Evolutionary conservation across 2,329 filamentous ascomycete species (phyloP).

Genomic region (Clarireedia paspali): DNA sequence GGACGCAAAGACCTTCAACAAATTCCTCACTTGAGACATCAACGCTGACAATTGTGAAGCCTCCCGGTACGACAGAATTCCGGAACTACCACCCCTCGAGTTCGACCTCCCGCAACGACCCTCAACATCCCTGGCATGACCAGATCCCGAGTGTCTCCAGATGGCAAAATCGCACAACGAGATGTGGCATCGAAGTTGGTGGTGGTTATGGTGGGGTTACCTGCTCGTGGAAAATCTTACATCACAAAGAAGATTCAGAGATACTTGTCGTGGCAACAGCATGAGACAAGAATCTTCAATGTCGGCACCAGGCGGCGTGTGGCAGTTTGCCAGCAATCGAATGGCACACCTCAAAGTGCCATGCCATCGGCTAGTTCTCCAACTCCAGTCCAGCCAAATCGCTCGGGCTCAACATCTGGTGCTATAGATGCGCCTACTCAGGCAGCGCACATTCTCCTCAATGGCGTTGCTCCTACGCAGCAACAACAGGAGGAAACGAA

Average conservation of each 20-base stretch:
- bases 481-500: constrained; percentile 13
- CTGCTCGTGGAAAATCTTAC: constrained; percentile 93
- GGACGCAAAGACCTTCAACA: background rate
- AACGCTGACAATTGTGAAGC: constrained; percentile 33
- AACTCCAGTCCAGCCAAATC: background rate
- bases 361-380: constrained; percentile 2
- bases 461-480: constrained; percentile 34
- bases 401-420: constrained; percentile 14
- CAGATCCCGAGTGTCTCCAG: constrained; percentile 88
- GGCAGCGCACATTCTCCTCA: constrained; percentile 50
- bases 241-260: constrained; percentile 97
- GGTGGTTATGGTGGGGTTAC: constrained; percentile 96
- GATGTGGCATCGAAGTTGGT: constrained; percentile 96
- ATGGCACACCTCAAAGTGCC: constrained; percentile 22
- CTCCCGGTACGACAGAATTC: constrained; percentile 66
- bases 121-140: constrained; percentile 96
- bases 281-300: constrained; percentile 94
- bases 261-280: constrained; percentile 95
- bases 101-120: constrained; percentile 80
- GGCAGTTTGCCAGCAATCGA: constrained; percentile 49
- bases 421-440: constrained; percentile 35
- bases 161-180: constrained; percentile 85
- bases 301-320: constrained; percentile 86
- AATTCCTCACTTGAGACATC: background rate
- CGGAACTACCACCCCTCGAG: constrained; percentile 66